Evolutionary conservation across 768 basidiomycete species (phyloP), one percentile per base, ranked within the genome.

Genomic region (Kwoniella dendrophila): DNA sequence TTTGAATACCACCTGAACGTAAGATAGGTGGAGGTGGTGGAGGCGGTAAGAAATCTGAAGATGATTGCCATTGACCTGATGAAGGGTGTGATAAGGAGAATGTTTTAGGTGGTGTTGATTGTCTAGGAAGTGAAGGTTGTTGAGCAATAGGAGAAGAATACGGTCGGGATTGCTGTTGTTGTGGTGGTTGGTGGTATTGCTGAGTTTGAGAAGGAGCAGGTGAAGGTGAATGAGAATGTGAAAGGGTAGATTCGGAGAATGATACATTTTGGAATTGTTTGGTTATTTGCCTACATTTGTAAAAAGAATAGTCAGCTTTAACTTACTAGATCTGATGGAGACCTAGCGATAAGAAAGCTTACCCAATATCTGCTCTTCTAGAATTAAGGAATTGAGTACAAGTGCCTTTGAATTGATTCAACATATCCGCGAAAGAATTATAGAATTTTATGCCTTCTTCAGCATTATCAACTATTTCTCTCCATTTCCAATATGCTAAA

Each of bases 381-480:
- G 83, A 81, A 44, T 84, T 83, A 49, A 86, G 86, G 89, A 91
- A 96, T 3, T 83, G 82, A 68, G 84, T 85, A 75, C 90, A 92
- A 2, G 83, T 83, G 55, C 88, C 88, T 74, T 86, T 88, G 81
- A 92, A 90, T 63, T 87, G 84, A 5, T 83, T 80, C 1, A 95
- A 77, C 45, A 94, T 85, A 11, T 82, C 84, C 2, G 85, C 83
- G 56, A 98, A 84, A 70, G 90, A 89, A 64, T 91, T 92, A 76
- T 99, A 95, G 73, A 97, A 98, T 89, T 90, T 88, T 70, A 89
- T 83, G 4, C 94, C 94, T 74, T 98, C 95, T 40, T 90, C 87
- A 5, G 96, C 81, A 78, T 98, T 93, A 51, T 85, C 84, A 1
- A 82, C 83, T 14, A 96, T 89, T 75, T 97, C 94, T 56, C 84